Conservation (phyloP, 78 protist species). For the Diacronema lutheri region DNA sequence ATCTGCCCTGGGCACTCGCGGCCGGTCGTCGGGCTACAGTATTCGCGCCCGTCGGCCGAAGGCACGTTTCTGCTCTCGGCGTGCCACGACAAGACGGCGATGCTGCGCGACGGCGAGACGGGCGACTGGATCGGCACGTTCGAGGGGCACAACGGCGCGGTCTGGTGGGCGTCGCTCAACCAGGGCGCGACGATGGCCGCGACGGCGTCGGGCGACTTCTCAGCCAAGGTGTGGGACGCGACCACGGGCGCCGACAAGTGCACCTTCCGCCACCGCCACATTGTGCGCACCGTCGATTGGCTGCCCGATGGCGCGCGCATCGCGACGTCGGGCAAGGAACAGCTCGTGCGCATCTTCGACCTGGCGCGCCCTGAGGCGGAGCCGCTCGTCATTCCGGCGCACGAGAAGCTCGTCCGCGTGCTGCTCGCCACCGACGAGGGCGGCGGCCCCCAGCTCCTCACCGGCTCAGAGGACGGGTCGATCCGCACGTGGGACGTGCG, state of each 20-base stretch:
- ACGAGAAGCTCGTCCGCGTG: background rate
- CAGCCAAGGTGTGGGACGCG: conserved; percentile 83
- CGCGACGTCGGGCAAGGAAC: conserved; percentile 69
- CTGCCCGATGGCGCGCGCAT: conserved; percentile 24
- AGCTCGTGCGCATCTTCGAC: conserved; percentile 61
- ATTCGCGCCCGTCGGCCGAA: conserved; percentile 47
- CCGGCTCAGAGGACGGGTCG: conserved; percentile 59
- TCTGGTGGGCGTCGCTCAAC: conserved; percentile 73
- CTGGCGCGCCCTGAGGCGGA: background rate
- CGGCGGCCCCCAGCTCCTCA: background rate
- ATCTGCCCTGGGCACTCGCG: conserved; percentile 82
- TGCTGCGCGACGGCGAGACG: conserved; percentile 81
- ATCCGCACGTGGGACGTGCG: conserved; percentile 54
- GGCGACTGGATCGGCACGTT: conserved; percentile 93
- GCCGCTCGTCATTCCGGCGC: background rate
- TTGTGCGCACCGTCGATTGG: conserved; percentile 69
- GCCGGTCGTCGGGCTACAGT: conserved; percentile 74
- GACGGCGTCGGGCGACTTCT: conserved; percentile 79
- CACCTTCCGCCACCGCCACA: conserved; percentile 60
- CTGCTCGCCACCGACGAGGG: background rate
- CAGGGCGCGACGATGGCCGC: conserved; percentile 50
- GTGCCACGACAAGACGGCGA: conserved; percentile 80
- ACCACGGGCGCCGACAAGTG: conserved; percentile 62
- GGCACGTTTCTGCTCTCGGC: conserved; percentile 74
- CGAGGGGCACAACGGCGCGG: conserved; percentile 87